A percentile compares a stretch with the other conserved stretches of the same genome.
These are phyloP conservation scores for Leucocoprinus leucothites DNA, from an alignment of 768 basidiomycete genomes.

Conservation along the genomic window DNA sequence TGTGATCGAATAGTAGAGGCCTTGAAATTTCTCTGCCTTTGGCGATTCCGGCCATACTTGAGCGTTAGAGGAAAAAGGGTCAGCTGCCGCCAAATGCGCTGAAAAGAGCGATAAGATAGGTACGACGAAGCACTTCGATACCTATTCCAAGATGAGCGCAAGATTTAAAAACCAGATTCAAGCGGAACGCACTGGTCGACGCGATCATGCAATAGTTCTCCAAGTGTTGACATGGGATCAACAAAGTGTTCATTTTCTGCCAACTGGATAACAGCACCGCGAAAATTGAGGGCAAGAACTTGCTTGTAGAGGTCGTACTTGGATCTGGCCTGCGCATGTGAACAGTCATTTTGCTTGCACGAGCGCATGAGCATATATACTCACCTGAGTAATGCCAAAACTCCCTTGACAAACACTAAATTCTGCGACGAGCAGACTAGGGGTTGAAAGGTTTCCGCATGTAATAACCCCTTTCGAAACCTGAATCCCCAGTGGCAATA, in stretches of 20 bases:
- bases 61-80: constrained; percentile 24
- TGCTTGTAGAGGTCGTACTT: constrained; percentile 83
- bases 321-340: constrained; percentile 63
- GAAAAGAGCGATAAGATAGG: constrained; percentile 36
- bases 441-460: constrained; percentile 84
- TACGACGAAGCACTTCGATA: constrained; percentile 30
- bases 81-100: constrained; percentile 17
- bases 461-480: constrained; percentile 79
- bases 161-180: neutral
- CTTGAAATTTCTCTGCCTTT: constrained; percentile 25
- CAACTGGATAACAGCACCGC: constrained; percentile 57
- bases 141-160: constrained; percentile 19
- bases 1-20: constrained; percentile 13
- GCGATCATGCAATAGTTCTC: constrained; percentile 56
- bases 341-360: constrained; percentile 8
- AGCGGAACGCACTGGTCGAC: constrained; percentile 41
- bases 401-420: constrained; percentile 78
- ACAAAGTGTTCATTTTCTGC: constrained; percentile 77
- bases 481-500: constrained; percentile 83
- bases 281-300: constrained; percentile 67
- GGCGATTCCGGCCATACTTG: constrained; percentile 31
- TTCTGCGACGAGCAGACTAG: constrained; percentile 76
- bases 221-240: constrained; percentile 62
- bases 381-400: constrained; percentile 73
- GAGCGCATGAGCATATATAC: constrained; percentile 20